Percentiles rank a stretch among this genome's conserved stretches.
Evolutionary conservation across 257 asterid genomes (phyloP).

Genomic region (Penstemon barbatus): DNA sequence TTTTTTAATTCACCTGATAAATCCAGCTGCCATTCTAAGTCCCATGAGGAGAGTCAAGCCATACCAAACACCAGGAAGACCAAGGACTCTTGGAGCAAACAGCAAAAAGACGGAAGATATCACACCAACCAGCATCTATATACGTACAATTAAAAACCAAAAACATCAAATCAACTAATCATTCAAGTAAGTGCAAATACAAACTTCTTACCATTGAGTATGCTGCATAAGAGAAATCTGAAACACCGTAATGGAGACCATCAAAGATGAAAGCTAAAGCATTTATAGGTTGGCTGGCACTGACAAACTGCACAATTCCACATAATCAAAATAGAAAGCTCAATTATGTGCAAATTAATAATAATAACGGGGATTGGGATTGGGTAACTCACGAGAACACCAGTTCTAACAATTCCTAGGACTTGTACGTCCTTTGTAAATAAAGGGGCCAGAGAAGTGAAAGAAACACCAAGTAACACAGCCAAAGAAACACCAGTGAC

Average conservation of each 20-base stretch:
- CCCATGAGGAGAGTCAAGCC: constrained; percentile 90
- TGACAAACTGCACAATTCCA: constrained; percentile 70
- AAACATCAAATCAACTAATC: constrained; percentile 6
- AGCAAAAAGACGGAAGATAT: constrained; percentile 71
- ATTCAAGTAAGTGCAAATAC: background rate
- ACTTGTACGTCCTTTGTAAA: constrained; percentile 75
- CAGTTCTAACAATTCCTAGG: constrained; percentile 57
- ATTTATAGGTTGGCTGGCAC: constrained; percentile 85
- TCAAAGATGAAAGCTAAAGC: constrained; percentile 83
- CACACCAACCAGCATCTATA: constrained; percentile 80
- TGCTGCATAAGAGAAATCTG: constrained; percentile 86
- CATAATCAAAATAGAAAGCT: constrained; percentile 22
- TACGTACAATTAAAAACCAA: constrained; percentile 30
- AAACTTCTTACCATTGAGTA: constrained; percentile 72
- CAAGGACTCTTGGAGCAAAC: constrained; percentile 59
- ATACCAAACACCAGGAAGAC: constrained; percentile 90
- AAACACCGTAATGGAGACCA: constrained; percentile 88
- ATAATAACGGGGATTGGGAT: background rate
- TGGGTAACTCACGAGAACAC: constrained; percentile 55
- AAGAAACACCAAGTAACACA: constrained; percentile 59
- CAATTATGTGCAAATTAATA: too few species aligned
- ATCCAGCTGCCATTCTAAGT: constrained; percentile 75
- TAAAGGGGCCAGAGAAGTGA: constrained; percentile 61
- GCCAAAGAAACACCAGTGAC: constrained; percentile 67
- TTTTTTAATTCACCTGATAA: constrained; percentile 57